A percentile compares a stretch with the other conserved stretches of the same genome.
These are phyloP conservation scores for Cytospora mali DNA, from an alignment of 2,329 filamentous ascomycete species.

Conservation along the genomic window DNA sequence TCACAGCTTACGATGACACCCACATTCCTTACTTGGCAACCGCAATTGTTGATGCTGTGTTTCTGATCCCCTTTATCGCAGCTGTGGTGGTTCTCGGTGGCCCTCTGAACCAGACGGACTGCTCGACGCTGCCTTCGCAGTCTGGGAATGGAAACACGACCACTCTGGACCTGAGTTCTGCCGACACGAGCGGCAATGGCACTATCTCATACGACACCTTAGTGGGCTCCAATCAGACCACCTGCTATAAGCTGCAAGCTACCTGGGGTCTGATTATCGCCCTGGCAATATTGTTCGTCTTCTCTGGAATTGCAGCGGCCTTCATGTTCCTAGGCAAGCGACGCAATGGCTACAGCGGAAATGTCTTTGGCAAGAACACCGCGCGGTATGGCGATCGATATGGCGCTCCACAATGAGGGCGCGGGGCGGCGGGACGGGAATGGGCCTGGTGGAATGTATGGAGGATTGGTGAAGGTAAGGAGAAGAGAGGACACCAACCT, in stretches of 20 bases:
- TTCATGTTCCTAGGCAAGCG: conserved; percentile 66
- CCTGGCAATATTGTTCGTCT: conserved; percentile 70
- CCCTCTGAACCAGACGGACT: conserved; percentile 78
- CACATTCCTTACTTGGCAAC: conserved; percentile 80
- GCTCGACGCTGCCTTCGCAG: conserved; percentile 52
- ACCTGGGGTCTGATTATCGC: conserved; percentile 86
- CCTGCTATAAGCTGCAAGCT: conserved; percentile 83
- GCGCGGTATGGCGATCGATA: conserved; percentile 18
- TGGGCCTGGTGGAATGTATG: conserved; percentile 24
- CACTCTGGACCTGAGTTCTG: conserved; percentile 9
- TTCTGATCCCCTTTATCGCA: conserved; percentile 78
- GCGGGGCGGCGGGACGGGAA: conserved; percentile 18
- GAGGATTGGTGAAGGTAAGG: conserved; percentile 17
- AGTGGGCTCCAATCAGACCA: conserved; percentile 56
- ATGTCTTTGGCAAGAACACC: conserved; percentile 15
- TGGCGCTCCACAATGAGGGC: conserved; percentile 16
- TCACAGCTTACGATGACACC: conserved; percentile 46
- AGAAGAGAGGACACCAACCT: conserved; percentile 12
- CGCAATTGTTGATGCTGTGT: conserved; percentile 64
- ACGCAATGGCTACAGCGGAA: conserved; percentile 16
- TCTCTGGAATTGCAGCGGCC: conserved; percentile 60
- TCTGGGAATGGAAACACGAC: conserved; percentile 8
- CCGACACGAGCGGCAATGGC: conserved; percentile 44
- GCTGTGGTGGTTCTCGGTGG: conserved; percentile 77
- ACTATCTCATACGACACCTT: conserved; percentile 48